A percentile compares a stretch with the other conserved stretches of the same genome.
phyloP scores from a whole-genome alignment of 768 basidiomycete genomes.

The Galerina sulciceps region DNA sequence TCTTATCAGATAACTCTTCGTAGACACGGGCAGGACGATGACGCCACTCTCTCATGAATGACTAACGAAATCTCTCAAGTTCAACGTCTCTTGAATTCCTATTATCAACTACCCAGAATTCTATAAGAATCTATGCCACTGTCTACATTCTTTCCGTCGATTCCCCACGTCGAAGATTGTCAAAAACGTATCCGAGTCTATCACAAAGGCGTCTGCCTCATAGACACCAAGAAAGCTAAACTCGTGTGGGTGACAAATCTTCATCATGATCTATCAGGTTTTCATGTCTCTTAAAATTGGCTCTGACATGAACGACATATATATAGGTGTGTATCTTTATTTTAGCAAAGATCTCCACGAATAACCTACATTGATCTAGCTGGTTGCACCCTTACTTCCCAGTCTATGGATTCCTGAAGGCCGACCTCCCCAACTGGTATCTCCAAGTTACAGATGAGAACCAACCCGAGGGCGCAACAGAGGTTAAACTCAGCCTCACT shows the following conservation, averaged over 20 bases:
- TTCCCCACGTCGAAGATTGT: slow-evolving; percentile 51
- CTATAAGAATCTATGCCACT: slow-evolving; percentile 10
- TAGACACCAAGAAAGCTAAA: slow-evolving; percentile 61
- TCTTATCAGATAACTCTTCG: too few relatives aligned
- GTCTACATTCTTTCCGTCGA: slow-evolving; percentile 33
- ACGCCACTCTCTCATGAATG: too few relatives aligned
- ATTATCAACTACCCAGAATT: not conserved
- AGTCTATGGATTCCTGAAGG: slow-evolving; percentile 52
- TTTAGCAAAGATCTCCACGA: too few relatives aligned
- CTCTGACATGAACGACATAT: not conserved
- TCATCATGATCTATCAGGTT: not conserved
- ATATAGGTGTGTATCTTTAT: not conserved
- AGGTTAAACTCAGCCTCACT: slow-evolving; percentile 49
- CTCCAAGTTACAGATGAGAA: slow-evolving; percentile 35
- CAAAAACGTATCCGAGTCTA: slow-evolving; percentile 58
- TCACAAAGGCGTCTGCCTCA: slow-evolving; percentile 52
- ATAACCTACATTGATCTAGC: slow-evolving; percentile 20
- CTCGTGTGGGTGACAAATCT: slow-evolving; percentile 49
- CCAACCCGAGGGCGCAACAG: slow-evolving; percentile 21
- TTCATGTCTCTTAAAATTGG: not conserved
- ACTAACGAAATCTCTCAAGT: not conserved
- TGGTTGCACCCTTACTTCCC: slow-evolving; percentile 64
- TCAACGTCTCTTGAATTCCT: not conserved
- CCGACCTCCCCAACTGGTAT: slow-evolving; percentile 48
- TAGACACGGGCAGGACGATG: too few relatives aligned